These are phyloP conservation scores for Thinopyrum elongatum DNA, from an alignment of 176 grass and related monocot genomes.

Conservation along the genomic window DNA sequence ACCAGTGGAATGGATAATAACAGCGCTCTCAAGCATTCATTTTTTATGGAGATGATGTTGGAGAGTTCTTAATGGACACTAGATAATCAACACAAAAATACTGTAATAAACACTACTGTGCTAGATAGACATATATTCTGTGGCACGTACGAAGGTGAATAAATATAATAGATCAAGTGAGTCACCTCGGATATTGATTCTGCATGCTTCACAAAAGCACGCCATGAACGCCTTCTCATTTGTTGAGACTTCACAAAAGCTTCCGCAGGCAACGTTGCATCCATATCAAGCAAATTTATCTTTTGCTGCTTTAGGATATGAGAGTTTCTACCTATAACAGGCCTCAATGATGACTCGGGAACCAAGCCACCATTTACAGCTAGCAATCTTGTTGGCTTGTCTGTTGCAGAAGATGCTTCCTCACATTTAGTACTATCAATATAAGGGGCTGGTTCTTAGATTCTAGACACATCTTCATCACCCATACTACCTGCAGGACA, in stretches of 20 bases:
- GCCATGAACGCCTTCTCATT: no score
- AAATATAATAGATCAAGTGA: slow-evolving; percentile 8
- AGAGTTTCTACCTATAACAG: slow-evolving; percentile 65
- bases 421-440: slow-evolving; percentile 23
- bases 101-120: not conserved
- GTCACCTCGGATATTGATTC: no score
- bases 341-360: slow-evolving; percentile 69
- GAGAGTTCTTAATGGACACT: not conserved
- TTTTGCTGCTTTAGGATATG: slow-evolving; percentile 75
- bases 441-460: slow-evolving; percentile 26
- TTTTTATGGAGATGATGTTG: not conserved
- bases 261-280: slow-evolving; percentile 75
- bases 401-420: slow-evolving; percentile 43
- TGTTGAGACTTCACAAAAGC: no score
- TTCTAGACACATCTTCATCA: slow-evolving; percentile 44
- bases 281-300: slow-evolving; percentile 87
- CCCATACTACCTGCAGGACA: slow-evolving; percentile 22
- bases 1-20: not conserved
- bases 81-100: not conserved
- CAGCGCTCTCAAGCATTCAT: not conserved
- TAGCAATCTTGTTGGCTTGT: slow-evolving; percentile 43
- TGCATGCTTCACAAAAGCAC: no score
- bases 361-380: slow-evolving; percentile 48
- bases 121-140: not conserved
- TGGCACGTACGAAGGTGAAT: not conserved